Evolutionary conservation across 1,284 basidiomycete genomes (phyloP).

Genomic region (Gyrodon tennesseensis): DNA sequence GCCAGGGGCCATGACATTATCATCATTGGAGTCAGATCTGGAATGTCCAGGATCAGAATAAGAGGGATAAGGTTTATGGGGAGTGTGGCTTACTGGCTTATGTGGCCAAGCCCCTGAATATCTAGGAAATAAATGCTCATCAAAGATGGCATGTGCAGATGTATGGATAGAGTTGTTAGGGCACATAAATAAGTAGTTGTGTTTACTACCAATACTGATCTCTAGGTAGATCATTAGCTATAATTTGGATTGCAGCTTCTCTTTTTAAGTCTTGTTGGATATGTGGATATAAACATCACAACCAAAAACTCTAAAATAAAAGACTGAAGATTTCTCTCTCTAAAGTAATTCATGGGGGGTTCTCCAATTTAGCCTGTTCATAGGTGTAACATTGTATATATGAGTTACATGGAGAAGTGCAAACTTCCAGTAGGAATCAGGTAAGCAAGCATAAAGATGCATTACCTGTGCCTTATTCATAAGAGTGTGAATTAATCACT

Average conservation of each 20-base stretch:
- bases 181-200: background rate
- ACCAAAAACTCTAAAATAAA: background rate
- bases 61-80: no score
- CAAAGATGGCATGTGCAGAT: background rate
- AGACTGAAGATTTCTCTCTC: background rate
- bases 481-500: background rate
- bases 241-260: background rate
- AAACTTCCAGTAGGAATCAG: background rate
- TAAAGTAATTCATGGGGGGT: background rate
- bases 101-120: background rate
- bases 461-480: background rate
- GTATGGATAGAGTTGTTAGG: background rate
- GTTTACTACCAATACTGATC: fast-evolving
- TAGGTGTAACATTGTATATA: background rate
- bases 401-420: background rate
- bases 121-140: background rate
- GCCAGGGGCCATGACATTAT: no score
- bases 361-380: background rate
- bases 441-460: background rate
- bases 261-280: fast-evolving
- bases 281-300: background rate
- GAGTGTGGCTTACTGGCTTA: background rate
- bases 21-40: no score
- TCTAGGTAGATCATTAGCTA: background rate
- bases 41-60: no score